Conservation (phyloP, 768 basidiomycete species). For the Termitomyces sp. region DNA sequence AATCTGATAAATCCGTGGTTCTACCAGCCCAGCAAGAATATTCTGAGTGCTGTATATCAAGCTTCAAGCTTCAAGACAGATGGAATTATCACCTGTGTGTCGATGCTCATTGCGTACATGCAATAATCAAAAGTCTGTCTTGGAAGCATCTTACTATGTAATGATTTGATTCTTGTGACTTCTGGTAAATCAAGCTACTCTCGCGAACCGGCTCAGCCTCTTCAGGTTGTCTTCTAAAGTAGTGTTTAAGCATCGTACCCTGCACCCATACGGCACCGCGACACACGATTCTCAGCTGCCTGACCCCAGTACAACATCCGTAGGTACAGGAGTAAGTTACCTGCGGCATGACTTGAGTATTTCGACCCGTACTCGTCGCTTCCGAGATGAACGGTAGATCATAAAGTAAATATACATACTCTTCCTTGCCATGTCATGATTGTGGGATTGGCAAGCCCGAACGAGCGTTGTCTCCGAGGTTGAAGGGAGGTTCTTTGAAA, state of each 20-base stretch:
- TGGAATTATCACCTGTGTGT: background rate
- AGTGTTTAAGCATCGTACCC: background rate
- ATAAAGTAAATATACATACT: background rate
- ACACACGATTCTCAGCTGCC: background rate
- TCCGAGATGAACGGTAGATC: too few relatives aligned
- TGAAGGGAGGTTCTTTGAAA: background rate
- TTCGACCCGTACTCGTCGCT: background rate
- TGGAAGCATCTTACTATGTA: background rate
- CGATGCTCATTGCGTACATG: background rate
- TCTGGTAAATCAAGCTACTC: background rate
- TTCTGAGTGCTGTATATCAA: background rate
- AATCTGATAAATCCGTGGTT: too few relatives aligned
- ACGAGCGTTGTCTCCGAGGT: background rate
- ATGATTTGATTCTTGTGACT: background rate
- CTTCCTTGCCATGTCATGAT: background rate
- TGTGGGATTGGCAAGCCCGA: background rate
- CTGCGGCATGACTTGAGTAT: background rate
- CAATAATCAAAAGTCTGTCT: background rate
- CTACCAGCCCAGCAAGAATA: background rate
- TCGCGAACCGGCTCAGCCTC: background rate
- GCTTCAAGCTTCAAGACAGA: background rate
- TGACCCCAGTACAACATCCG: background rate
- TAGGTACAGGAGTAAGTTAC: background rate
- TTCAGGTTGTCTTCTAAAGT: background rate
- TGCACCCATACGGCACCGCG: too few relatives aligned